phyloP scores from a whole-genome alignment of 1,139 yeast species.

The Candida sojae region DNA sequence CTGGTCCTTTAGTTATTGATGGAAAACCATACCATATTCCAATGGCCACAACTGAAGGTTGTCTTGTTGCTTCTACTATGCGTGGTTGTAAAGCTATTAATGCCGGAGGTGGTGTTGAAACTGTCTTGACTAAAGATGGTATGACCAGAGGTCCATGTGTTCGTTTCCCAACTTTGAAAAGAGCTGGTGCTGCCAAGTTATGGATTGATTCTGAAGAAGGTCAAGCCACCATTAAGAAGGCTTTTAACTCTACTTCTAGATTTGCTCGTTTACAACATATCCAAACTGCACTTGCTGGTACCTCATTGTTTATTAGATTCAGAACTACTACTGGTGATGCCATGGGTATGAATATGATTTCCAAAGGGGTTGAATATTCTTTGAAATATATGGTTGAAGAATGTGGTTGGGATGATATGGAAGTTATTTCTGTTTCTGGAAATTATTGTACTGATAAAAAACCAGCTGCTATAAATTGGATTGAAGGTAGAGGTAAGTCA shows the following conservation, averaged over 20 bases:
- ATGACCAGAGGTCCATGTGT: slow-evolving; percentile 99
- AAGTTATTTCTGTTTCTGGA: slow-evolving; percentile 89
- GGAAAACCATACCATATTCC: slow-evolving; percentile 88
- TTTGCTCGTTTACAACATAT: slow-evolving; percentile 92
- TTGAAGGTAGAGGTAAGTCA: slow-evolving; percentile 98
- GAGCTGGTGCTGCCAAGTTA: slow-evolving; percentile 93
- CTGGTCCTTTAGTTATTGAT: slow-evolving; percentile 93
- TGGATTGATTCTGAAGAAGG: slow-evolving; percentile 98
- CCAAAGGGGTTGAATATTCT: slow-evolving; percentile 93
- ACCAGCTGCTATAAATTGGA: slow-evolving; percentile 98
- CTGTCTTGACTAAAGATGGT: slow-evolving; percentile 93
- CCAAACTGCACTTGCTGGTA: slow-evolving; percentile 96
- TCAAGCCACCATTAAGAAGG: slow-evolving; percentile 74
- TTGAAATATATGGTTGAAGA: slow-evolving; percentile 83
- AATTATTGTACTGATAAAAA: slow-evolving; percentile 97
- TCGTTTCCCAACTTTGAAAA: slow-evolving; percentile 70
- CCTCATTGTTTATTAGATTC: slow-evolving; percentile 82
- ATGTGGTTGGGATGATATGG: slow-evolving; percentile 94
- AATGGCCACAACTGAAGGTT: slow-evolving; percentile 99
- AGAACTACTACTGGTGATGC: slow-evolving; percentile 99
- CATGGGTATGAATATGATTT: slow-evolving; percentile 99
- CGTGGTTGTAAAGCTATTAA: slow-evolving; percentile 99
- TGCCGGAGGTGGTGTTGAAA: slow-evolving; percentile 93
- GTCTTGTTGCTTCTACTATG: slow-evolving; percentile 97
- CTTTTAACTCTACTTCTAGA: slow-evolving; percentile 94